These are phyloP conservation scores for Lecanosticta acicola DNA, from an alignment of 2,329 filamentous ascomycete species.

Conservation along the genomic window DNA sequence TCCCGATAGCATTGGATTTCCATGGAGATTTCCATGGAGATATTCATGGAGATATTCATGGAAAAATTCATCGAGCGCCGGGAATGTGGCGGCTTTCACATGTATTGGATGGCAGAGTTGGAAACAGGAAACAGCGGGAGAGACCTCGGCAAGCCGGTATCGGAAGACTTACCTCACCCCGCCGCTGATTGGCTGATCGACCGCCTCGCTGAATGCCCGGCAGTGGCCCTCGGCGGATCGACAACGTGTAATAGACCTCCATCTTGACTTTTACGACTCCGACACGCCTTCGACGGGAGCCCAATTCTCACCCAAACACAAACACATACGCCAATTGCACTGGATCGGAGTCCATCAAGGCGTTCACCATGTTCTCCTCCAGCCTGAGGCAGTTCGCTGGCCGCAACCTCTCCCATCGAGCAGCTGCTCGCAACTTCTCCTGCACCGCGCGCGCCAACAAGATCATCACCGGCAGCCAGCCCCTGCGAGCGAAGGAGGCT, in stretches of 20 bases:
- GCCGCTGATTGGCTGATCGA: too few relatives aligned
- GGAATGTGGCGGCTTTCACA: too few relatives aligned
- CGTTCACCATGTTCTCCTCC: slow-evolving; percentile 33
- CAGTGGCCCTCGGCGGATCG: neutral
- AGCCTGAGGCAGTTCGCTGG: slow-evolving; percentile 32
- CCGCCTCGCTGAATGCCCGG: too few relatives aligned
- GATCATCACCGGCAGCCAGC: slow-evolving; percentile 72
- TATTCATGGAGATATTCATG: too few relatives aligned
- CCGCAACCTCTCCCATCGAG: slow-evolving; percentile 33
- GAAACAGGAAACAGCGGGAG: too few relatives aligned
- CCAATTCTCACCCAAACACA: neutral
- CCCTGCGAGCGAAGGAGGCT: slow-evolving; percentile 88
- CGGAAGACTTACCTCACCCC: too few relatives aligned
- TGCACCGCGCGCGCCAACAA: slow-evolving; percentile 76
- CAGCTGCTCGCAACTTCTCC: slow-evolving; percentile 63
- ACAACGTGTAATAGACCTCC: neutral
- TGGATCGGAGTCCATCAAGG: slow-evolving; percentile 4
- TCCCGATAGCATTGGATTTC: too few relatives aligned
- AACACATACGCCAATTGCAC: neutral
- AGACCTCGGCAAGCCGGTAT: too few relatives aligned
- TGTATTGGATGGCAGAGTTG: too few relatives aligned
- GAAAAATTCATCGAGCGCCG: too few relatives aligned
- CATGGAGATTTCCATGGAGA: too few relatives aligned
- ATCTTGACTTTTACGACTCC: neutral
- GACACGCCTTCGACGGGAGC: neutral